A percentile compares a stretch with the other conserved stretches of the same genome.
Evolutionary conservation across 805 yeast genomes (phyloP).

Genomic region (Cyberlindnera veronae): DNA sequence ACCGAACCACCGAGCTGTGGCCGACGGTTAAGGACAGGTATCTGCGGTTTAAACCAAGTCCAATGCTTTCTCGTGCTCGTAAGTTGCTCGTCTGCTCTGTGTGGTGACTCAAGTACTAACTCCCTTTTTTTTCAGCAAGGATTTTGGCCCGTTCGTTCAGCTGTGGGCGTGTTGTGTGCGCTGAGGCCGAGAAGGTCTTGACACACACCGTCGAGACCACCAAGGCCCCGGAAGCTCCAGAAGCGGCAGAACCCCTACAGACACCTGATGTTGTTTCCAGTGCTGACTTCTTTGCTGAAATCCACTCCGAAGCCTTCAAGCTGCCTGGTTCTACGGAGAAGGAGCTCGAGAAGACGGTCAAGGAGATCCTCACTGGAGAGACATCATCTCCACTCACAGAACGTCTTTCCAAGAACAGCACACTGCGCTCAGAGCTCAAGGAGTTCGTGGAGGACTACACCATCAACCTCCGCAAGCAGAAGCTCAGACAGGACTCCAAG

Average conservation of each 20-base stretch:
- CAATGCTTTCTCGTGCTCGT: slow-evolving; percentile 1
- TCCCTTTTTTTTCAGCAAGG: slow-evolving; percentile 1
- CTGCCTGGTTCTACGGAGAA: slow-evolving; percentile 16
- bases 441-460: slow-evolving; percentile 23
- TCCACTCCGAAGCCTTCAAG: slow-evolving; percentile 20
- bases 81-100: neutral
- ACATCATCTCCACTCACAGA: slow-evolving; percentile 15
- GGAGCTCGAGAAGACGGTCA: slow-evolving; percentile 18
- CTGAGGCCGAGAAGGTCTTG: slow-evolving; percentile 1
- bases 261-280: slow-evolving; percentile 1
- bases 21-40: neutral
- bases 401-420: slow-evolving; percentile 17
- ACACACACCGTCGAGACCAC: neutral
- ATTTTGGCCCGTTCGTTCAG: slow-evolving; percentile 7
- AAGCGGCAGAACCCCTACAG: neutral
- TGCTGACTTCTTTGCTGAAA: slow-evolving; percentile 17
- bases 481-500: slow-evolving; percentile 13
- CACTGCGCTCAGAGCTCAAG: slow-evolving; percentile 19
- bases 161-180: slow-evolving; percentile 6
- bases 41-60: neutral
- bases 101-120: neutral
- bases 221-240: neutral
- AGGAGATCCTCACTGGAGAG: slow-evolving; percentile 23
- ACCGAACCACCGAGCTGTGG: too few species aligned
- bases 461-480: slow-evolving; percentile 16